These are phyloP conservation scores for Cylindrodendrum hubeiense DNA, from an alignment of 2,329 filamentous ascomycete genomes.

Conservation along the genomic window DNA sequence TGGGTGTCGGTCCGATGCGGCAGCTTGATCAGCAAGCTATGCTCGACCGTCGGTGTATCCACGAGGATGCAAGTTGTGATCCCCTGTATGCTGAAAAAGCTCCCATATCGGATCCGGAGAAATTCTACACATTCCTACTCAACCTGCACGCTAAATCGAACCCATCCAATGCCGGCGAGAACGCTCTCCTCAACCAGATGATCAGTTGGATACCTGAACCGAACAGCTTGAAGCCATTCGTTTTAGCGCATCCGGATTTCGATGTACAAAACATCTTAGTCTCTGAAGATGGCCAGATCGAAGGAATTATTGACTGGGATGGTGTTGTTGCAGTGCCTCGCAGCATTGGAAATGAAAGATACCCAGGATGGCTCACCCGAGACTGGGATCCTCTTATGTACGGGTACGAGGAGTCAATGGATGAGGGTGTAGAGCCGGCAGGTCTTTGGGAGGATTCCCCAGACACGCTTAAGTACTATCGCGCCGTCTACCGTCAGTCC, in stretches of 20 bases:
- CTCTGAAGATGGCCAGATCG: constrained; percentile 42
- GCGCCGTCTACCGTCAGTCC: neutral
- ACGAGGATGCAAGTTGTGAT: neutral
- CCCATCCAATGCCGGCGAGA: neutral
- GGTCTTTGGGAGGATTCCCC: constrained; percentile 26
- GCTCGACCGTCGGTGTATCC: neutral
- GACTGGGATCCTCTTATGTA: constrained; percentile 36
- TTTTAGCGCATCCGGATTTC: constrained; percentile 46
- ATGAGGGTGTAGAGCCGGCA: neutral
- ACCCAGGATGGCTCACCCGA: constrained; percentile 32
- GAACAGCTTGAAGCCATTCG: constrained; percentile 21
- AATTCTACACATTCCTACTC: neutral
- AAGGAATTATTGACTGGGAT: constrained; percentile 48
- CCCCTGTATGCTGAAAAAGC: neutral
- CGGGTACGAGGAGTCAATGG: constrained; percentile 19
- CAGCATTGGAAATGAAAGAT: constrained; percentile 38
- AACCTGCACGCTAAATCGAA: neutral
- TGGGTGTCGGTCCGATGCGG: neutral
- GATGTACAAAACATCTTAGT: constrained; percentile 49
- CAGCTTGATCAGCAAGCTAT: neutral
- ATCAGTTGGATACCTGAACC: neutral
- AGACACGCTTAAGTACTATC: constrained; percentile 12
- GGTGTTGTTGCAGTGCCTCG: constrained; percentile 39
- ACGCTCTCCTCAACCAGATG: neutral
- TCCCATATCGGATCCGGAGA: neutral